A percentile compares a stretch with the other conserved stretches of the same genome.
Evolutionary conservation across 2,329 filamentous ascomycete genomes (phyloP).

Genomic region (Pestalotiopsis sp.): DNA sequence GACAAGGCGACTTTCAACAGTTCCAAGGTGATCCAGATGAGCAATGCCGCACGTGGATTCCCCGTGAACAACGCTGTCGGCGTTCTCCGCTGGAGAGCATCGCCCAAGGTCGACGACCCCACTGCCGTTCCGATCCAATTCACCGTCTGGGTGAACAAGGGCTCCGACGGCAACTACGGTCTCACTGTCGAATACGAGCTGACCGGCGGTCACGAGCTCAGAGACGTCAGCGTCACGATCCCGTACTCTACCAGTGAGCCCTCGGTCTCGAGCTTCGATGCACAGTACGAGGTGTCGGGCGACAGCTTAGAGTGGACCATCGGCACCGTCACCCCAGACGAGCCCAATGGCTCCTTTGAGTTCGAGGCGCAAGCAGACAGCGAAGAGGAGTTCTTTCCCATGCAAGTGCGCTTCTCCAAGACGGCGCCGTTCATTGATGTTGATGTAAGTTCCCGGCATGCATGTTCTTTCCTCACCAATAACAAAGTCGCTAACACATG

Average conservation of each 20-base stretch:
- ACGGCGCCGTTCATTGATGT: slow-evolving; percentile 85
- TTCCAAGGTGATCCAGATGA: slow-evolving; percentile 84
- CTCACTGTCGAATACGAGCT: slow-evolving; percentile 96
- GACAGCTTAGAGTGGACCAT: slow-evolving; percentile 95
- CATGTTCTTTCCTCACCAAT: not conserved
- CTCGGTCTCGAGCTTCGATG: slow-evolving; percentile 88
- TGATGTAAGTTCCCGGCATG: slow-evolving; percentile 68
- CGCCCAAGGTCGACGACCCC: slow-evolving; percentile 77
- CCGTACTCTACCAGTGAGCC: slow-evolving; percentile 87
- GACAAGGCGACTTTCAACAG: slow-evolving; percentile 86
- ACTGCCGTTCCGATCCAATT: slow-evolving; percentile 90
- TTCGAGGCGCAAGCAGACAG: slow-evolving; percentile 88
- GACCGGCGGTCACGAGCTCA: slow-evolving; percentile 75
- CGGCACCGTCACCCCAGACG: slow-evolving; percentile 80
- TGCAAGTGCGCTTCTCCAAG: slow-evolving; percentile 89
- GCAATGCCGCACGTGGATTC: slow-evolving; percentile 85
- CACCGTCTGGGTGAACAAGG: slow-evolving; percentile 96
- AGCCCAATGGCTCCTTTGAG: slow-evolving; percentile 85
- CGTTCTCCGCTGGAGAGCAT: slow-evolving; percentile 89
- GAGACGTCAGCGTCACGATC: slow-evolving; percentile 84
- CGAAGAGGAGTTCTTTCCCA: slow-evolving; percentile 97
- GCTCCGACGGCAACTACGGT: slow-evolving; percentile 76
- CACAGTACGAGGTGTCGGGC: slow-evolving; percentile 89
- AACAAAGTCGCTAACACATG: slow-evolving; percentile 23
- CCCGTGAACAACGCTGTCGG: slow-evolving; percentile 92